Conservation (phyloP, 306 rosid species). For the Glycine latifolia region DNA sequence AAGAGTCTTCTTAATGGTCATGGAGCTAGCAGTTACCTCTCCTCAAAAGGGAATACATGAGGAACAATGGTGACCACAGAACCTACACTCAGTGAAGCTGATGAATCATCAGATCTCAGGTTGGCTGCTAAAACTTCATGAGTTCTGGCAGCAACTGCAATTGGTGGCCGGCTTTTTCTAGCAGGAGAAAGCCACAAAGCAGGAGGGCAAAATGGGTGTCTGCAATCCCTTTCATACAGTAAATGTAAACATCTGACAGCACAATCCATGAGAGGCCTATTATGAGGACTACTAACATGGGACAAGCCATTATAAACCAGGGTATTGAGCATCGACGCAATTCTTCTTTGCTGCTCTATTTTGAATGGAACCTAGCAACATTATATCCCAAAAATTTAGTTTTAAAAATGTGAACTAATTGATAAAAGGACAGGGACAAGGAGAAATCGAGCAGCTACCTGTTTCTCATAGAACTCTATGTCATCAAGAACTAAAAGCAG, state of each 20-base stretch:
- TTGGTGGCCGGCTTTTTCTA: slow-evolving; percentile 82
- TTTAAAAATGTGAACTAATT: slow-evolving; percentile 29
- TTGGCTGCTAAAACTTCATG: slow-evolving; percentile 78
- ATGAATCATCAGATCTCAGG: slow-evolving; percentile 68
- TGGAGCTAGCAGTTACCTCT: slow-evolving; percentile 66
- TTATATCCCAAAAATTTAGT: slow-evolving; percentile 46
- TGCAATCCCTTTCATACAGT: slow-evolving; percentile 97
- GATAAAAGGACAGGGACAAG: slow-evolving; percentile 23
- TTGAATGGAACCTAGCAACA: slow-evolving; percentile 82
- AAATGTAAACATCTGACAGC: slow-evolving; percentile 95
- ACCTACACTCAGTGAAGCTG: slow-evolving; percentile 54
- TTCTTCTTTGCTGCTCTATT: slow-evolving; percentile 86
- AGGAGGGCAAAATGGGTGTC: slow-evolving; percentile 93
- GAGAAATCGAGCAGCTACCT: slow-evolving; percentile 58
- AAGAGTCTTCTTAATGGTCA: slow-evolving; percentile 41
- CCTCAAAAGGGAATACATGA: slow-evolving; percentile 94
- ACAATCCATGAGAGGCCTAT: slow-evolving; percentile 77
- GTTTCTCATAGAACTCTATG: slow-evolving; percentile 96
- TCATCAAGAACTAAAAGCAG: slow-evolving; percentile 94
- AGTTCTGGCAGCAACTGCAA: slow-evolving; percentile 92
- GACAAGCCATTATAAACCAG: slow-evolving; percentile 88
- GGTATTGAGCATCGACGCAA: slow-evolving; percentile 86
- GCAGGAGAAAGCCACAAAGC: slow-evolving; percentile 96
- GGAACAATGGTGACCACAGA: slow-evolving; percentile 84
- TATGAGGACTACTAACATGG: slow-evolving; percentile 63